Conservation (phyloP, 176 grass and related monocot species). For the Echinochloa phyllopogon region DNA sequence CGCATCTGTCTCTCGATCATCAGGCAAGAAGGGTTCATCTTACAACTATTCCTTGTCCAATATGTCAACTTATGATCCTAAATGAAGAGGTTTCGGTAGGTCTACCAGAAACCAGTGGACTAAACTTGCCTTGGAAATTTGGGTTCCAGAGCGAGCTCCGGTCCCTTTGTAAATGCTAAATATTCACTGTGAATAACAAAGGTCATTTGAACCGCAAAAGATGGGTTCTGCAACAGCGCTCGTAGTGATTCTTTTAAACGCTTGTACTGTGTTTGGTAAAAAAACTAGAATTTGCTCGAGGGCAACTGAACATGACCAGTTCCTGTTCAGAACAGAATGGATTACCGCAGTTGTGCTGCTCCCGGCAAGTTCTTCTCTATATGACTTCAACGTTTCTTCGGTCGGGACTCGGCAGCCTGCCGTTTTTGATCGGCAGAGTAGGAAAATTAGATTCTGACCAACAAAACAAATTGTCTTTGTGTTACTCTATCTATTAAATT, state of each 20-base stretch:
- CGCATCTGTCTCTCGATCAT: conserved; percentile 23
- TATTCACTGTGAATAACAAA: conserved; percentile 9
- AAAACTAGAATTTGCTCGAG: too few species aligned
- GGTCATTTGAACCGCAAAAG: not conserved
- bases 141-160: not conserved
- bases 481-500: not conserved
- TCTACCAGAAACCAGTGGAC: not conserved
- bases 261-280: too few species aligned
- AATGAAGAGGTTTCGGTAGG: not conserved
- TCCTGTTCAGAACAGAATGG: too few species aligned
- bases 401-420: too few species aligned
- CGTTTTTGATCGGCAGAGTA: too few species aligned
- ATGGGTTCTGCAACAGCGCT: too few species aligned
- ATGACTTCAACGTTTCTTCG: too few species aligned
- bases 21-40: conserved; percentile 57
- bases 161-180: conserved; percentile 30
- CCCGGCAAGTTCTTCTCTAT: too few species aligned
- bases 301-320: too few species aligned
- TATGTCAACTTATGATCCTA: conserved; percentile 56
- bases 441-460: too few species aligned
- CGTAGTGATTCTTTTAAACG: too few species aligned
- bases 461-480: not conserved
- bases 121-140: not conserved
- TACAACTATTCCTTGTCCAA: conserved; percentile 60
- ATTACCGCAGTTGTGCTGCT: too few species aligned